These are phyloP conservation scores for Histomonas meleagridis DNA, from an alignment of 208 protist species.

Conservation along the genomic window DNA sequence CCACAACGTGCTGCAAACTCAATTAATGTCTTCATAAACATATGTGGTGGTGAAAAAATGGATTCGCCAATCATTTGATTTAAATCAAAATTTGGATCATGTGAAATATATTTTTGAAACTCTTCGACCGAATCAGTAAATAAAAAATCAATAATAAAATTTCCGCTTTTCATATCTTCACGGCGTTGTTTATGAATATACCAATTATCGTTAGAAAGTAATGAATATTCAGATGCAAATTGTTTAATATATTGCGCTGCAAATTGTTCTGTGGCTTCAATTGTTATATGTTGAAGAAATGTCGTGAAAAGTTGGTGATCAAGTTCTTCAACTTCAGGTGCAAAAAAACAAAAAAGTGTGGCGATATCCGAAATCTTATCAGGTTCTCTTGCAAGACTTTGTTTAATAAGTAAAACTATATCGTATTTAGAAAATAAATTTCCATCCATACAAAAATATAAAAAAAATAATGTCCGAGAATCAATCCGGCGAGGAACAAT, in stretches of 20 bases:
- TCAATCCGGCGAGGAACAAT: not conserved
- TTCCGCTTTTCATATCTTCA: not conserved
- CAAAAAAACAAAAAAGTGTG: not conserved
- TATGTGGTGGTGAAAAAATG: not conserved
- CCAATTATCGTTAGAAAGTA: not conserved
- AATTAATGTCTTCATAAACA: not conserved
- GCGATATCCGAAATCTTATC: not conserved
- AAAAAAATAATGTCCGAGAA: not conserved
- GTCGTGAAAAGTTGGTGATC: not conserved
- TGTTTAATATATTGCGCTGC: not conserved
- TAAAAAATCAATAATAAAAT: not conserved
- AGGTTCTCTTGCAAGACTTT: not conserved
- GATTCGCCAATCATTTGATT: not conserved
- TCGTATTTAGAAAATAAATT: not conserved
- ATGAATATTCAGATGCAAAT: not conserved
- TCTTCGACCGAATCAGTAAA: not conserved
- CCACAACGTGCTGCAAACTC: not conserved
- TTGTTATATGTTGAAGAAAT: not conserved
- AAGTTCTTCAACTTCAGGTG: not conserved
- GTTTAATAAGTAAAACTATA: not conserved
- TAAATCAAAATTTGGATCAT: not conserved
- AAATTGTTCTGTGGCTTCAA: not conserved
- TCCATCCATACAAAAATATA: not conserved
- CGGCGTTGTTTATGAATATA: not conserved
- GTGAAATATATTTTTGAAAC: not conserved